These are phyloP conservation scores for Codiaeum variegatum DNA, from an alignment of 441 rosid genomes.

Conservation along the genomic window DNA sequence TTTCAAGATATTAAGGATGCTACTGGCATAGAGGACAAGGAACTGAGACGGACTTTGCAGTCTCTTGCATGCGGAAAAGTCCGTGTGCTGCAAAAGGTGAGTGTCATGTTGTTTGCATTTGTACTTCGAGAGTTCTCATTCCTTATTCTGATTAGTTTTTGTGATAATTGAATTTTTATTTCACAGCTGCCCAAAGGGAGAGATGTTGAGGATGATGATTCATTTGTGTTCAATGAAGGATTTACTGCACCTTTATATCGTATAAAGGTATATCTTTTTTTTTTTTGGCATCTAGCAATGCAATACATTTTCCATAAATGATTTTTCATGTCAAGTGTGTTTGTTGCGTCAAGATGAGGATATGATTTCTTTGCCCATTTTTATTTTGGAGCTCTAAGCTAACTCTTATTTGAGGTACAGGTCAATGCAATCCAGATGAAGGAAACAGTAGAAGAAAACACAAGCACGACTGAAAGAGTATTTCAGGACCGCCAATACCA, in stretches of 20 bases:
- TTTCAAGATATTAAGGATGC: constrained; percentile 93
- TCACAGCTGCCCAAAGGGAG: constrained; percentile 87
- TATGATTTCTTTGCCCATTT: not conserved
- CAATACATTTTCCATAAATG: not conserved
- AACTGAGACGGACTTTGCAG: constrained; percentile 90
- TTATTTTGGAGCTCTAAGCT: not conserved
- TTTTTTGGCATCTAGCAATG: not conserved
- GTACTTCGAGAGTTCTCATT: not conserved
- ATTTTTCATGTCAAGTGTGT: too few relatives aligned
- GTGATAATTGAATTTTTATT: constrained; percentile 14
- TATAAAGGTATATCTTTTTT: constrained; percentile 53
- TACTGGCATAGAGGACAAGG: constrained; percentile 96
- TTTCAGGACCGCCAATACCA: constrained; percentile 99
- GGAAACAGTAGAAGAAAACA: constrained; percentile 98
- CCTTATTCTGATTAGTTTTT: constrained; percentile 6
- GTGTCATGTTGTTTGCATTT: constrained; percentile 9
- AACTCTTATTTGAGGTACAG: constrained; percentile 32
- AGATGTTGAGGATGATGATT: constrained; percentile 91
- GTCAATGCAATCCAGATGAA: constrained; percentile 99
- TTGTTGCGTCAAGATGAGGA: not conserved
- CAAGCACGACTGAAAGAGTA: constrained; percentile 96
- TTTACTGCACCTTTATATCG: constrained; percentile 86
- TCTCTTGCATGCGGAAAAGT: constrained; percentile 99
- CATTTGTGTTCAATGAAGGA: constrained; percentile 74
- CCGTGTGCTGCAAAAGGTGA: constrained; percentile 87